Conservation (phyloP, 768 basidiomycete species). For the Lactarius psammicola region DNA sequence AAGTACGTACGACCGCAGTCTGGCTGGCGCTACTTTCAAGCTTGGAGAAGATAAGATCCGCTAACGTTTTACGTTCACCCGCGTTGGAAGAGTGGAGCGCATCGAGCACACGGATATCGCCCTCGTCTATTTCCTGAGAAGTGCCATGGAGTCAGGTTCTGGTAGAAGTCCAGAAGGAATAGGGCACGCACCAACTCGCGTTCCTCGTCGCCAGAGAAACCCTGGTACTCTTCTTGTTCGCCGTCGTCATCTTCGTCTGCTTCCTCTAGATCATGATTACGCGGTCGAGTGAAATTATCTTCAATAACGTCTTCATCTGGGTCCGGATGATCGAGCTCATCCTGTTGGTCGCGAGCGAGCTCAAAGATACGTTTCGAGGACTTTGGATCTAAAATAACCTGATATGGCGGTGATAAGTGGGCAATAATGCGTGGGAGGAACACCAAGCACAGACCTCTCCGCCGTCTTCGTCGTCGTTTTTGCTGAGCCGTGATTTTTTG, state of each 20-base stretch:
- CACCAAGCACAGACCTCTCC: conserved; percentile 31
- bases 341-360: conserved; percentile 89
- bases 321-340: conserved; percentile 61
- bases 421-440: background rate
- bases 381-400: conserved; percentile 77
- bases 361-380: conserved; percentile 87
- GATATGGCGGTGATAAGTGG: conserved; percentile 8
- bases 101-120: conserved; percentile 84
- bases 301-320: conserved; percentile 34
- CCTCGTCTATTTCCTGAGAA: conserved; percentile 81
- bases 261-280: conserved; percentile 32
- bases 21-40: conserved; percentile 61
- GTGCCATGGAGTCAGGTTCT: background rate
- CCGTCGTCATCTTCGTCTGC: conserved; percentile 57
- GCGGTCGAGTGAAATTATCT: conserved; percentile 32
- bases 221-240: conserved; percentile 49
- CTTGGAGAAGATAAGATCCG: conserved; percentile 96
- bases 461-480: conserved; percentile 45
- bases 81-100: conserved; percentile 72
- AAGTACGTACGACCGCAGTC: conserved; percentile 56
- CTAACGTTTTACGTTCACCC: conserved; percentile 79
- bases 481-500: conserved; percentile 54
- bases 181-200: conserved; percentile 49
- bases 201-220: conserved; percentile 40
- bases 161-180: background rate